Evolutionary conservation across 495 filamentous ascomycete species (phyloP), one percentile per base, ranked within the genome.

Genomic region (Platismatia glauca): DNA sequence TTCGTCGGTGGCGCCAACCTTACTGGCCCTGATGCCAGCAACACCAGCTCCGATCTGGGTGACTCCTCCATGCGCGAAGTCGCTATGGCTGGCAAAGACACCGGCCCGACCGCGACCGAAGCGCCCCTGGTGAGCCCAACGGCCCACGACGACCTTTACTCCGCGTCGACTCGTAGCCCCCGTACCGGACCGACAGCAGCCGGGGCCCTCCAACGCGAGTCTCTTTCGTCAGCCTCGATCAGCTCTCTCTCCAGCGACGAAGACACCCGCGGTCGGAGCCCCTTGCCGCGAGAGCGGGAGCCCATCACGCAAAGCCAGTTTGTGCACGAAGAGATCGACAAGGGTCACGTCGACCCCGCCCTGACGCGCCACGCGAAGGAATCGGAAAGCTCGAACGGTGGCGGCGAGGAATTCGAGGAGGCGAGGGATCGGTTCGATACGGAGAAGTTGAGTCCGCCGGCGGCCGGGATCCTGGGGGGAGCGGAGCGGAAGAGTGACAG

Each of bases 1-100:
- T 82, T 86, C 69, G 66, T 83, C 58, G 76, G 79, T 43, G 77
- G 81, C 43, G 74, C 72, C 3, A 75, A 75, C 35, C 64, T 81
- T 48, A 72, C 75, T 0, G 74, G 68, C 43, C 61, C 73, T 3
- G 69, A 74, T 58, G 60, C 71, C 57, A 70, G 64, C 33, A 64
- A 64, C 33, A 76, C 73, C 55, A 71, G 69, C 20, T 67, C 69
- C 22, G 73, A 80, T 58, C 68, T 58, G 71, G 74, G 43, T 46
- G 72, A 74, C 27, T 71, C 72, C 9, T 78, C 75, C 59, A 71
- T 78, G 60, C 78, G 76, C 29, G 79, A 82, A 57, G 79, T 82
- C 1, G 79, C 80, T 15, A 67, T 82, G 71, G 81, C 79, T 8
- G 77, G 77, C 1, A 73, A 74, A 65, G 31, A 65, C 62, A 7